These are phyloP conservation scores for Naganishia onofrii DNA, from an alignment of 768 basidiomycete species.

Conservation along the genomic window DNA sequence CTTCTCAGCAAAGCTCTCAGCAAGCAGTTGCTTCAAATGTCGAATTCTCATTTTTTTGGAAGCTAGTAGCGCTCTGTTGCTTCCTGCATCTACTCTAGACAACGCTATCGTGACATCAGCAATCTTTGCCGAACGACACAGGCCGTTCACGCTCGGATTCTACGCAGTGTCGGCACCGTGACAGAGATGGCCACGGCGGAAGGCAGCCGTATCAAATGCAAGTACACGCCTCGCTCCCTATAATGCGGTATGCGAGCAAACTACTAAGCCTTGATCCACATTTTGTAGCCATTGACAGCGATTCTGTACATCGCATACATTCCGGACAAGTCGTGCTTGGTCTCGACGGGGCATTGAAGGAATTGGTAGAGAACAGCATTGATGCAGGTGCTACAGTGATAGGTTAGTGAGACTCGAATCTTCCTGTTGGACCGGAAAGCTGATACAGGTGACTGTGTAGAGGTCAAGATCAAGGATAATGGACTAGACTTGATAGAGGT, in stretches of 20 bases:
- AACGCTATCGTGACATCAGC: no score
- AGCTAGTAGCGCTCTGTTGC: no score
- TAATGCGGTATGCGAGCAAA: neutral
- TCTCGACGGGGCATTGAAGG: conserved; percentile 89
- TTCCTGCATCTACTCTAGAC: no score
- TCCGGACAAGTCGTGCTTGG: conserved; percentile 94
- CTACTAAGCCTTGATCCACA: neutral
- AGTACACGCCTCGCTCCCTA: neutral
- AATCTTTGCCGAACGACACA: no score
- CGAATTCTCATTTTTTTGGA: no score
- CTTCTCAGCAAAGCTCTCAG: no score
- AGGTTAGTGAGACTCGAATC: conserved; percentile 56
- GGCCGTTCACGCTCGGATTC: neutral
- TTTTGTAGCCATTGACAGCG: conserved; percentile 64
- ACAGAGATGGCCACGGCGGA: neutral
- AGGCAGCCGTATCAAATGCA: conserved; percentile 14
- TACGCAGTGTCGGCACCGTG: neutral
- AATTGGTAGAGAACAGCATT: conserved; percentile 91
- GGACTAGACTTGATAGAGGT: conserved; percentile 81
- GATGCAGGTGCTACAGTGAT: conserved; percentile 87
- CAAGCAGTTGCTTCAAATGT: no score
- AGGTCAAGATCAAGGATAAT: conserved; percentile 84
- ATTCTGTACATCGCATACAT: conserved; percentile 81
- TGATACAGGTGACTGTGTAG: conserved; percentile 53
- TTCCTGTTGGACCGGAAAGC: neutral